These are phyloP conservation scores for Camellia japonica DNA, from an alignment of 148 eudicot species.

Conservation along the genomic window DNA sequence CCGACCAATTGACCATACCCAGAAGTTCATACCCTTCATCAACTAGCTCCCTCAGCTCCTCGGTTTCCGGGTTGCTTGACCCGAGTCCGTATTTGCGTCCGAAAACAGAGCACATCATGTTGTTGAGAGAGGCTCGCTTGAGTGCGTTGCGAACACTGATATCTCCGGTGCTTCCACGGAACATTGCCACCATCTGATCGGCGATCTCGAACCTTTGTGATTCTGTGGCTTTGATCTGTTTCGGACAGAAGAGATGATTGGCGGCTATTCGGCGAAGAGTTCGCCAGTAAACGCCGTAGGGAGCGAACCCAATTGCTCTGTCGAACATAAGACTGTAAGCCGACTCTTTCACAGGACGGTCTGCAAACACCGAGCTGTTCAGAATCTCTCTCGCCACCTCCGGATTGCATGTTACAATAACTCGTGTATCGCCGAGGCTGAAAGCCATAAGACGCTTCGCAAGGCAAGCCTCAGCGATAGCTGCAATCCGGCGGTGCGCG, in stretches of 20 bases:
- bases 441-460: conserved; percentile 73
- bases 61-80: conserved; percentile 23
- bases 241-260: conserved; percentile 71
- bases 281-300: conserved; percentile 75
- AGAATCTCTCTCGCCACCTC: conserved; percentile 66
- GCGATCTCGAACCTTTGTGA: conserved; percentile 41
- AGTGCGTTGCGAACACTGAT: conserved; percentile 42
- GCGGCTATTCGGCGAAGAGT: conserved; percentile 64
- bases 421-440: conserved; percentile 66
- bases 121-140: conserved; percentile 53
- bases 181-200: conserved; percentile 36
- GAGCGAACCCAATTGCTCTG: conserved; percentile 85
- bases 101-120: conserved; percentile 80
- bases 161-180: conserved; percentile 12
- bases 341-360: conserved; percentile 77
- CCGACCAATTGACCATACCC: conserved; percentile 64
- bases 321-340: conserved; percentile 76
- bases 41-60: conserved; percentile 53
- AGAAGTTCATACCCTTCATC: conserved; percentile 75
- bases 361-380: conserved; percentile 57
- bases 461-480: conserved; percentile 24
- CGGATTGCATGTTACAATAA: conserved; percentile 59
- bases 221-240: conserved; percentile 57
- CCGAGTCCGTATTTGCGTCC: conserved; percentile 31
- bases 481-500: conserved; percentile 61